These are phyloP conservation scores for Claviceps arundinis DNA, from an alignment of 2,329 filamentous ascomycete genomes.

Conservation along the genomic window DNA sequence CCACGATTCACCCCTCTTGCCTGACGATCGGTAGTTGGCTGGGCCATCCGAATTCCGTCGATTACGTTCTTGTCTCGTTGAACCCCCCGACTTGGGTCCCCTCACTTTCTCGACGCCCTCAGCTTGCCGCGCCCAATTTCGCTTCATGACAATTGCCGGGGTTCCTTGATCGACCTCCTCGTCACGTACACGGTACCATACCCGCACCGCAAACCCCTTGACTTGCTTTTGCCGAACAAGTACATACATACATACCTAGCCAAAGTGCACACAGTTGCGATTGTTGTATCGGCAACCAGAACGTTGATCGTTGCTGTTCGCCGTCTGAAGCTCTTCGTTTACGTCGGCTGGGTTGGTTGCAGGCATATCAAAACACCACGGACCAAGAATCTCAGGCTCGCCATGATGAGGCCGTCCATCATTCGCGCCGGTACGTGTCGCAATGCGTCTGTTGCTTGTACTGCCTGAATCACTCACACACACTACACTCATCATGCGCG, in stretches of 20 bases:
- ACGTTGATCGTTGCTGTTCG: not conserved
- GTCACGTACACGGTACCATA: not conserved
- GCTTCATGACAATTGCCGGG: conserved; percentile 1
- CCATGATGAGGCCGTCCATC: conserved; percentile 46
- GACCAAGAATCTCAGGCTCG: not conserved
- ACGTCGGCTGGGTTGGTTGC: not conserved
- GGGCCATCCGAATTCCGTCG: not conserved
- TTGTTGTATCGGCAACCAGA: not conserved
- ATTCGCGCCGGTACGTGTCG: conserved; percentile 45
- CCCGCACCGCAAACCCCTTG: not conserved
- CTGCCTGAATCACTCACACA: not conserved
- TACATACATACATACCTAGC: not conserved
- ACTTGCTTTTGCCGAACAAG: not conserved
- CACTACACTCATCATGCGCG: not conserved
- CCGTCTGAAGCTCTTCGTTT: not conserved
- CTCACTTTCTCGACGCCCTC: not conserved
- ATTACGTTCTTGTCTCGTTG: not conserved
- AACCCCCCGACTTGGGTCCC: not conserved
- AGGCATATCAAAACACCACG: not conserved
- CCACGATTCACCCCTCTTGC: not conserved
- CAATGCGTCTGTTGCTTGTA: not conserved
- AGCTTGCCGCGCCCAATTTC: conserved; percentile 1
- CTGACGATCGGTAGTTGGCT: not conserved
- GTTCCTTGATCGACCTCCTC: not conserved
- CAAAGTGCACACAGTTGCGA: not conserved